These are phyloP conservation scores for Hypomyces rosellus DNA, from an alignment of 2,329 filamentous ascomycete species.

Conservation along the genomic window DNA sequence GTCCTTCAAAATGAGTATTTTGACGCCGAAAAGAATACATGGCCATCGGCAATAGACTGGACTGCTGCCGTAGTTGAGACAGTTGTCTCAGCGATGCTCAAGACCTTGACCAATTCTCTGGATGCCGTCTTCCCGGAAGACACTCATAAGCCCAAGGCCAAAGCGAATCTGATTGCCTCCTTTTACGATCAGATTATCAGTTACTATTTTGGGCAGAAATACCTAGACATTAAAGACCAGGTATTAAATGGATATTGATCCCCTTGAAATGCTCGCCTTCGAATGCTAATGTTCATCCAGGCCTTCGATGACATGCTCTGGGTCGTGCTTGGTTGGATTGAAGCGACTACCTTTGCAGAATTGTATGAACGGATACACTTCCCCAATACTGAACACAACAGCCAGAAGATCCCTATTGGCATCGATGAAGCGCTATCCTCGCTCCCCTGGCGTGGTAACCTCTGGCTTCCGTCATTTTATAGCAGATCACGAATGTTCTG, in stretches of 20 bases:
- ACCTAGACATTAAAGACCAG: conserved; percentile 61
- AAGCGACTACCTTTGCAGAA: conserved; percentile 69
- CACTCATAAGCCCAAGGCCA: conserved; percentile 37
- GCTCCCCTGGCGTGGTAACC: conserved; percentile 65
- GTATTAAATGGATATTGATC: conserved; percentile 20
- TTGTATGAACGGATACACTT: conserved; percentile 63
- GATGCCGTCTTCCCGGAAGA: conserved; percentile 28
- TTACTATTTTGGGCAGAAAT: conserved; percentile 84
- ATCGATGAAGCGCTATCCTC: conserved; percentile 30
- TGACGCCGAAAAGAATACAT: conserved; percentile 68
- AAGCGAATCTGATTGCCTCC: conserved; percentile 73
- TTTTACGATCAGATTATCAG: conserved; percentile 72
- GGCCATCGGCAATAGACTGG: conserved; percentile 88
- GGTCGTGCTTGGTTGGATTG: conserved; percentile 89
- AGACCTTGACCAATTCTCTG: conserved; percentile 60
- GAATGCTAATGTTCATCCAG: conserved; percentile 28
- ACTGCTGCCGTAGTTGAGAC: conserved; percentile 81
- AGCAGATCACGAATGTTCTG: conserved; percentile 82
- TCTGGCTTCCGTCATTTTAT: conserved; percentile 71
- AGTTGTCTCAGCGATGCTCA: conserved; percentile 66
- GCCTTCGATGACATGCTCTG: conserved; percentile 94
- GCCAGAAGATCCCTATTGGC: conserved; percentile 11
- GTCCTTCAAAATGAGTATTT: conserved; percentile 78
- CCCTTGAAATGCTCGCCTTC: background rate
- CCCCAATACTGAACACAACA: conserved; percentile 17